These are phyloP conservation scores for Samsoniella hepiali DNA, from an alignment of 2,329 filamentous ascomycete genomes.

Conservation along the genomic window DNA sequence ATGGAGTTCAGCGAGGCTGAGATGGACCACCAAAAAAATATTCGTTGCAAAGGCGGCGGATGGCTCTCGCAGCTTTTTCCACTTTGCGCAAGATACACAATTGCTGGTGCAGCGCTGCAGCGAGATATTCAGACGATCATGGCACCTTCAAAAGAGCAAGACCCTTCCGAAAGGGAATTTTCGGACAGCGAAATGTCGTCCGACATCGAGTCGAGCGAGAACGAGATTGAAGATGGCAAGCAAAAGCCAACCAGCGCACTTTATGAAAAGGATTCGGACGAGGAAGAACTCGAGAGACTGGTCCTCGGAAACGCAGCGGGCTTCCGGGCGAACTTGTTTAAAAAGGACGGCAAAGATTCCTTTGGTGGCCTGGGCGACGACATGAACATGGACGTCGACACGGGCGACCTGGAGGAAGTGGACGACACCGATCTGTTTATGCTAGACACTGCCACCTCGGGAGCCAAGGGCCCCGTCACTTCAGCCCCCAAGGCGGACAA, in stretches of 20 bases:
- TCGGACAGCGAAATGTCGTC: constrained; percentile 25
- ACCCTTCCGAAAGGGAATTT: constrained; percentile 30
- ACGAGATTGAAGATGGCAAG: constrained; percentile 29
- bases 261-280: constrained; percentile 72
- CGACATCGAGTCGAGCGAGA: constrained; percentile 25
- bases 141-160: constrained; percentile 31
- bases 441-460: constrained; percentile 63
- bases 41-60: constrained; percentile 25
- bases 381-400: constrained; percentile 44
- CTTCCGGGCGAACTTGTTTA: constrained; percentile 72
- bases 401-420: constrained; percentile 54
- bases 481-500: constrained; percentile 22
- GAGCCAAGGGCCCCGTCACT: constrained; percentile 30
- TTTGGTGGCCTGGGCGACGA: constrained; percentile 38
- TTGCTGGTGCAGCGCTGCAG: constrained; percentile 18
- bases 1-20: constrained; percentile 30
- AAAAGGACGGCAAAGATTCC: constrained; percentile 30
- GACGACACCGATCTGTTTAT: constrained; percentile 84
- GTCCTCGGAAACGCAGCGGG: constrained; percentile 85
- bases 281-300: constrained; percentile 80
- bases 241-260: constrained; percentile 22
- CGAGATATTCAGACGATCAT: constrained; percentile 26
- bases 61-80: constrained; percentile 17
- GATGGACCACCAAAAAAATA: constrained; percentile 31
- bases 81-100: constrained; percentile 16